Evolutionary conservation across 2,329 filamentous ascomycete species (phyloP), one percentile per base, ranked within the genome.

Genomic region (Pseudocercospora vitis): DNA sequence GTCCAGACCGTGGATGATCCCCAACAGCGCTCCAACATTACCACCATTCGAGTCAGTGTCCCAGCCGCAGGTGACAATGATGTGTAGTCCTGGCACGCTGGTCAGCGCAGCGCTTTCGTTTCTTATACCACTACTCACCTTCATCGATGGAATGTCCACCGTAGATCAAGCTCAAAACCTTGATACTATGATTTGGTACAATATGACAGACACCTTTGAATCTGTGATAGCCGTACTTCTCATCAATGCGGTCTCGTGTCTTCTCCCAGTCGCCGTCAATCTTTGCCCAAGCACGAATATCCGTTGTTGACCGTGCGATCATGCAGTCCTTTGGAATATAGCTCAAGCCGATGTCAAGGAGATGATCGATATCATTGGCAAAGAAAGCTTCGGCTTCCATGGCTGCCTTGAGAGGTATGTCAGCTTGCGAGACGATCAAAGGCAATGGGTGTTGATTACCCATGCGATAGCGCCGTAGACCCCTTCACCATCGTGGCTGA

Each of bases 21-120:
- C 40, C 9, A 45, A 21, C 4, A 45, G 21, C 5, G 40, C 40
- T n/a, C 40, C 40, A n/a, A 45, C 19, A 24, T 45, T 45, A 9
- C 40, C 40, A 24, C 40, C 40, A 45, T 45, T 45, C 8, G 40
- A 45, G 40, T 45, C 40, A 3, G 40, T 45, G 19, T 45, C 40
- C 40, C 40, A 45, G 14, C 40, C 40, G 26, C 19, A 21, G 26
- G 40, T 24, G 21, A 45, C 40, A n/a, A 21, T 24, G 9, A 45
- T 24, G n/a, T 21, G 26, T 9, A 45, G 21, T 3, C 40, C 40
- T 45, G 18, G 7, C 23, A 12, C n/a, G 26, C 14, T 24, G 21
- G 18, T 42, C 37, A 42, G 37, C 37, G 6, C 7, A 6, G 33
- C 11, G 26, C 26, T 11, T n/a, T n/a, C n/a, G n/a, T n/a, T n/a